Conservation (phyloP, 169 alveolate genomes). For the Theileria parva region DNA sequence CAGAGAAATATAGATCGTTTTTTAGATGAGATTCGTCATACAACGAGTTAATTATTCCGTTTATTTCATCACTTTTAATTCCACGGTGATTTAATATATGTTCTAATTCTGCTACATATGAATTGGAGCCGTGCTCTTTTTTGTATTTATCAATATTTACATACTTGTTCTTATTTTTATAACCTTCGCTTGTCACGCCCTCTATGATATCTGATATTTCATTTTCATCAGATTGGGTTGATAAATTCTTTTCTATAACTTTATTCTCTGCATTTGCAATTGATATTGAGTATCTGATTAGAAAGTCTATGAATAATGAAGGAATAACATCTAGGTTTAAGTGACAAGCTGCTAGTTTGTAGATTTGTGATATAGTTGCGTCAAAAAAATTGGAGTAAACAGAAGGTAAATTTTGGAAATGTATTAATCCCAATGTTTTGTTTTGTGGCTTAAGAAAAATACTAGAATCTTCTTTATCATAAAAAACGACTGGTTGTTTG, state of each 20-base stretch:
- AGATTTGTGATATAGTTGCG: conserved; percentile 69
- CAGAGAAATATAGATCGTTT: conserved; percentile 20
- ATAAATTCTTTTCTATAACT: conserved; percentile 59
- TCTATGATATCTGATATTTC: conserved; percentile 31
- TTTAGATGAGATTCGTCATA: conserved; percentile 34
- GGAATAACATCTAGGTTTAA: conserved; percentile 78
- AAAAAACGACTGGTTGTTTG: conserved; percentile 57
- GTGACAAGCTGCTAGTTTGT: conserved; percentile 73
- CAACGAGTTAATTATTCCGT: conserved; percentile 38
- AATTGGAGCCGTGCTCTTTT: not conserved
- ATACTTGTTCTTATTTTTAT: conserved; percentile 20
- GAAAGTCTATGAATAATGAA: conserved; percentile 63
- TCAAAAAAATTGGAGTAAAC: conserved; percentile 55
- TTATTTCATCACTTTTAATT: conserved; percentile 28
- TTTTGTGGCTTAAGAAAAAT: not conserved
- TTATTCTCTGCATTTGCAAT: conserved; percentile 56
- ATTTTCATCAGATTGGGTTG: conserved; percentile 56
- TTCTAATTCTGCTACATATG: not conserved
- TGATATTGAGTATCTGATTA: conserved; percentile 64
- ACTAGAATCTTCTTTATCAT: conserved; percentile 32
- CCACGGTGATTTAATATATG: conserved; percentile 7
- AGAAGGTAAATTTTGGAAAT: not conserved
- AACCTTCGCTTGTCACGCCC: conserved; percentile 29
- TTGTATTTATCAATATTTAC: conserved; percentile 17
- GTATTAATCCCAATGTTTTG: not conserved